Conservation (phyloP, 306 rosid genomes). For the Inga leiocalycina region DNA sequence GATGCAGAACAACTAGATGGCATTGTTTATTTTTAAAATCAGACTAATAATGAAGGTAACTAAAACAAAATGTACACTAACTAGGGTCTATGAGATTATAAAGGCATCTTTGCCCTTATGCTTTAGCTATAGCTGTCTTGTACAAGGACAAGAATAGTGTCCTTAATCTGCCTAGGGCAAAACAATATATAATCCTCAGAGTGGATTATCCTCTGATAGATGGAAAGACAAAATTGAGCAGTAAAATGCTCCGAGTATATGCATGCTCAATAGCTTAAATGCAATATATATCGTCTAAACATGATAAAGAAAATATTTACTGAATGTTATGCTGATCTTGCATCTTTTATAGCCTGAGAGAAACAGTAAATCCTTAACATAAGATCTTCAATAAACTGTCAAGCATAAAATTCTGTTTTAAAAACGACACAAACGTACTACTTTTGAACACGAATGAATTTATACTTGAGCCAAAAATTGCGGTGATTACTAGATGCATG, state of each 20-base stretch:
- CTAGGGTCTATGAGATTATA: slow-evolving; percentile 14
- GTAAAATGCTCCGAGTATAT: slow-evolving; percentile 30
- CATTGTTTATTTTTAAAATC: slow-evolving; percentile 5
- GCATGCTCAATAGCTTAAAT: slow-evolving; percentile 21
- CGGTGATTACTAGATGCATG: slow-evolving; percentile 6
- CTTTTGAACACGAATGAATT: slow-evolving; percentile 10
- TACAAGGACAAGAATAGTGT: slow-evolving; percentile 1
- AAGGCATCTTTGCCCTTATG: slow-evolving; percentile 19
- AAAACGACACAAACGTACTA: slow-evolving; percentile 3
- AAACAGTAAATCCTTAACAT: neutral
- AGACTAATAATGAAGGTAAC: slow-evolving; percentile 17
- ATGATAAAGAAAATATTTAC: neutral
- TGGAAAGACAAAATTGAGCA: slow-evolving; percentile 3
- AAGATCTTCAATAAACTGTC: neutral
- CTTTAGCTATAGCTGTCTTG: slow-evolving; percentile 24
- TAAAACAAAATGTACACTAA: slow-evolving; percentile 8
- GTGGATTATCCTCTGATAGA: neutral
- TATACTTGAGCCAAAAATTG: neutral
- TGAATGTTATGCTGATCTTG: slow-evolving; percentile 8
- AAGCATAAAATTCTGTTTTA: slow-evolving; percentile 9
- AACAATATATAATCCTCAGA: neutral
- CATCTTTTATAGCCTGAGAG: neutral
- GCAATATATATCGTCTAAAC: neutral
- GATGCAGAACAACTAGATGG: slow-evolving; percentile 9
- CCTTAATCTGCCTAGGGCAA: slow-evolving; percentile 13